Conservation (phyloP, 768 basidiomycete species). For the Pholiota conissans region DNA sequence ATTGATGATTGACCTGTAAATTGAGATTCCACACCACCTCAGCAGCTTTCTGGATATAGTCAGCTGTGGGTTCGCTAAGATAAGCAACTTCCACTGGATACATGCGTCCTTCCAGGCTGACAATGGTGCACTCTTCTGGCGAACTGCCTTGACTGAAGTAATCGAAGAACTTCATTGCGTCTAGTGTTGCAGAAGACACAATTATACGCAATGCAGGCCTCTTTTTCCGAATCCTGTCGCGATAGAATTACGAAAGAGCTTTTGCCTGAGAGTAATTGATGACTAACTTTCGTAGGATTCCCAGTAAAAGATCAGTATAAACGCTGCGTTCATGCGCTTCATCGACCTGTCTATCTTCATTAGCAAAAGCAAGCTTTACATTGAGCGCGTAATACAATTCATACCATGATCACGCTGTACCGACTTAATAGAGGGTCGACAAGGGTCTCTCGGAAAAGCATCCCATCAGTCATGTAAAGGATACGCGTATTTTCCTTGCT, state of each 20-base stretch:
- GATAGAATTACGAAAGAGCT: conserved; percentile 2
- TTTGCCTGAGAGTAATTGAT: neutral
- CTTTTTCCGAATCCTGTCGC: conserved; percentile 81
- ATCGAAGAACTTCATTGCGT: conserved; percentile 84
- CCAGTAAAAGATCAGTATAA: conserved; percentile 93
- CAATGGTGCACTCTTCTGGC: conserved; percentile 74
- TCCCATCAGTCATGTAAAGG: conserved; percentile 96
- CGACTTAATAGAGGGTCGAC: conserved; percentile 89
- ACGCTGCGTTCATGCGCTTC: conserved; percentile 96
- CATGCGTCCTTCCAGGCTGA: conserved; percentile 91
- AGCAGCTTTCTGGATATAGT: conserved; percentile 83
- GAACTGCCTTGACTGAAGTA: conserved; percentile 76
- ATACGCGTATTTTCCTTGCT: conserved; percentile 84
- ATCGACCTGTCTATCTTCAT: conserved; percentile 64
- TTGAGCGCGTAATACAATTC: neutral
- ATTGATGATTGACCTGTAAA: conserved; percentile 52
- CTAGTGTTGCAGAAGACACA: conserved; percentile 95
- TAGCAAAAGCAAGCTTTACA: conserved; percentile 1
- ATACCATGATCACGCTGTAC: conserved; percentile 94
- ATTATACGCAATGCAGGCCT: conserved; percentile 88
- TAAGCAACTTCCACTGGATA: conserved; percentile 95
- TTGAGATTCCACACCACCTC: conserved; percentile 84
- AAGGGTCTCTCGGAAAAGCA: conserved; percentile 93
- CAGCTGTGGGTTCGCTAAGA: conserved; percentile 69
- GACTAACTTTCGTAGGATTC: conserved; percentile 86